These are phyloP conservation scores for Volvox reticuliferus DNA, from an alignment of 139 green algal species.

Conservation along the genomic window DNA sequence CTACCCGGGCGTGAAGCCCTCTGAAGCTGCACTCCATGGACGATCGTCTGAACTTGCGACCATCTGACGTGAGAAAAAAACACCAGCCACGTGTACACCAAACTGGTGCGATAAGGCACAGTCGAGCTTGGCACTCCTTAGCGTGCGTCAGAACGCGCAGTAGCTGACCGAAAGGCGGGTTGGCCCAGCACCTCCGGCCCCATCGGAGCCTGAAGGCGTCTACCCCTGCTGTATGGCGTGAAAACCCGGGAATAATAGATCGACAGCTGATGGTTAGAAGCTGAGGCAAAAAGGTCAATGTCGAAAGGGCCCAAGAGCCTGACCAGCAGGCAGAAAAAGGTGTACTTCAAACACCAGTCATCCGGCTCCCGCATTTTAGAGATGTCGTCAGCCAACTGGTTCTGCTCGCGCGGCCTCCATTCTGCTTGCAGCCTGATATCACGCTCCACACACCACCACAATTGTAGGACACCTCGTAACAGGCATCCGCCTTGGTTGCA, in stretches of 20 bases:
- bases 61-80: neutral
- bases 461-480: neutral
- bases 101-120: neutral
- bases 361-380: neutral
- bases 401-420: slow-evolving; percentile 1
- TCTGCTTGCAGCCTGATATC: neutral
- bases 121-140: no score
- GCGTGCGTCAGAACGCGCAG: neutral
- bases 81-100: neutral
- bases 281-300: neutral
- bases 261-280: neutral
- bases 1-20: neutral
- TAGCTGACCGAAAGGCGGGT: neutral
- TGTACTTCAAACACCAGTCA: neutral
- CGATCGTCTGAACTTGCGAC: neutral
- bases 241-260: slow-evolving; percentile 10
- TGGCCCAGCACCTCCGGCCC: neutral
- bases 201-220: slow-evolving; percentile 13
- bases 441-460: slow-evolving; percentile 18
- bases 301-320: neutral
- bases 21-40: neutral
- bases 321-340: neutral
- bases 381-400: neutral
- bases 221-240: slow-evolving; percentile 7
- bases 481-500: neutral